phyloP scores from a whole-genome alignment of 73 alveolate species.

The Paramecium caudatum region DNA sequence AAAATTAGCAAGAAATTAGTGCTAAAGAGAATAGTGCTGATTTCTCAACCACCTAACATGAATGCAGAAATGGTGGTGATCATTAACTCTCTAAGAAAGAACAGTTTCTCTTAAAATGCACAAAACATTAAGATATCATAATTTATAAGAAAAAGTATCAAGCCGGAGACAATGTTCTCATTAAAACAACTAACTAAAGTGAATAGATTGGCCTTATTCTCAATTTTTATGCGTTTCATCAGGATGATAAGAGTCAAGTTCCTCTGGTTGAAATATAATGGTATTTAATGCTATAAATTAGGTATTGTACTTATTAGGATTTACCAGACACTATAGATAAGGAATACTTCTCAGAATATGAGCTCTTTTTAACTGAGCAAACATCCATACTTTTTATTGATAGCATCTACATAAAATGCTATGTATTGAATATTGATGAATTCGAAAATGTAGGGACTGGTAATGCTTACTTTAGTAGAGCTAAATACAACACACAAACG shows the following conservation, averaged over 20 bases:
- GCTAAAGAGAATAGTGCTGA: conserved; percentile 47
- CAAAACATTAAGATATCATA: conserved; percentile 38
- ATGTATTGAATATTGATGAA: conserved; percentile 42
- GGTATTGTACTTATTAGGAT: conserved; percentile 7
- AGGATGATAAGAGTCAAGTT: conserved; percentile 51
- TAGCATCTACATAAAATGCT: background rate
- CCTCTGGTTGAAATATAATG: conserved; percentile 59
- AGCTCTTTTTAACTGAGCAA: conserved; percentile 34
- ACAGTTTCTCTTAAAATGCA: background rate
- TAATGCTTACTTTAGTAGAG: background rate
- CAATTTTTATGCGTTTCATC: background rate
- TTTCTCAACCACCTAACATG: conserved; percentile 31
- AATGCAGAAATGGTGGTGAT: conserved; percentile 14
- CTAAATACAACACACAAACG: background rate
- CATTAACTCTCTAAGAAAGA: conserved; percentile 12
- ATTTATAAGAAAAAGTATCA: conserved; percentile 32
- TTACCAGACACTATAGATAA: conserved; percentile 19
- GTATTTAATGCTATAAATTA: background rate
- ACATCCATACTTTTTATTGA: background rate
- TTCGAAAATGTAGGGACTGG: background rate
- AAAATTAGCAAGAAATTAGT: conserved; percentile 8
- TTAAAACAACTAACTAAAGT: conserved; percentile 21
- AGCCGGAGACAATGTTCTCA: conserved; percentile 6
- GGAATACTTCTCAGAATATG: conserved; percentile 51
- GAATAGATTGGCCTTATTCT: conserved; percentile 29